phyloP scores from a whole-genome alignment of 768 basidiomycete genomes.

The Lyophyllum semitale region DNA sequence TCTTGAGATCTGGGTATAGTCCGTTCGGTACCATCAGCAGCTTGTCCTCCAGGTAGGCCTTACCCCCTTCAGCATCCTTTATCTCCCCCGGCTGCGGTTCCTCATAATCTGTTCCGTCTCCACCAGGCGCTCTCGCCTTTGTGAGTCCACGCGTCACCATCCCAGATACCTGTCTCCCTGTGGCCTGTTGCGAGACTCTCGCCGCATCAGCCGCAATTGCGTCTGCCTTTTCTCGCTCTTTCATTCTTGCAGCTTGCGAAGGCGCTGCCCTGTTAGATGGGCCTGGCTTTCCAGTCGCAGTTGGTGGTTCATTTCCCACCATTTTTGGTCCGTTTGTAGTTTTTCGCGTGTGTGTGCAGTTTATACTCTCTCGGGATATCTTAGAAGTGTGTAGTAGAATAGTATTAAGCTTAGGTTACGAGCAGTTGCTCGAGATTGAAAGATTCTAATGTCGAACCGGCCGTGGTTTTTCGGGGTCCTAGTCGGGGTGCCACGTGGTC shows the following conservation, averaged over 20 bases:
- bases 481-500: conserved; percentile 1
- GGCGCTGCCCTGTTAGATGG: too few species aligned
- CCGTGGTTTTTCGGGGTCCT: not conserved
- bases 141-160: not conserved
- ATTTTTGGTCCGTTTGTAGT: not conserved
- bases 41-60: not conserved
- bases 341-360: not conserved
- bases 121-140: not conserved
- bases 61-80: not conserved
- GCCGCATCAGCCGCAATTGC: too few species aligned
- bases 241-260: too few species aligned
- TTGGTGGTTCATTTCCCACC: not conserved
- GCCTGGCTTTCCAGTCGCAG: not conserved
- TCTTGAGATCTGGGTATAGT: not conserved
- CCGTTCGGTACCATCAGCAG: not conserved
- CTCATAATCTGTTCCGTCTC: not conserved
- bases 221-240: too few species aligned
- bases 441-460: not conserved
- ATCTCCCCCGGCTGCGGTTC: not conserved
- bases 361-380: not conserved
- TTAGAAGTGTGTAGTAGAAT: not conserved
- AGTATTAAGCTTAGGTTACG: not conserved
- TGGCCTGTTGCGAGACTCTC: too few species aligned
- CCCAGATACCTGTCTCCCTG: too few species aligned
- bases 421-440: not conserved